Base-by-base conservation (phyloP, 2,329 filamentous ascomycete species). In the Phaeosphaeriaceae sp. region DNA sequence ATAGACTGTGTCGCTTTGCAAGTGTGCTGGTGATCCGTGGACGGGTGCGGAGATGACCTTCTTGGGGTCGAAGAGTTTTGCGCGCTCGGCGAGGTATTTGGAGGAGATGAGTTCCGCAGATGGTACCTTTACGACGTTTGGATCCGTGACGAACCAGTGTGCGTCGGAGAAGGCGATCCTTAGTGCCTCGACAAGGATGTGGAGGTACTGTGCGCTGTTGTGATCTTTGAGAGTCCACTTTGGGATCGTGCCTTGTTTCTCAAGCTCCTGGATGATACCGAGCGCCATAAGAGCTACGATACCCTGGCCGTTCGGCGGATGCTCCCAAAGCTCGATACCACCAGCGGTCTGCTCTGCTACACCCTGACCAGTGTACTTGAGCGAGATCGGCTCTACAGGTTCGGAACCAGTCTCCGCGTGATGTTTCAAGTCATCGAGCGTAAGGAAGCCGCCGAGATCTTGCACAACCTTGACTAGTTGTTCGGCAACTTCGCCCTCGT, bases 271-370 rank as follows among this genome's bases (percentile, higher is more conserved):
- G 50, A 99, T 83, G 65, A 98, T 97, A 1, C 95, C 95, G 0
- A 99, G 83, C 0, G 95, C 92, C 90, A 98, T 97, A 30, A 98
- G 82, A 0, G 95, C 95, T 1, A 98, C 92, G 64, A 98, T 94
- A 1, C 95, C 95, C 79, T 98, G 95, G 0, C 95, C 94, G 70
- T 98, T 98, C 9, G 95, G 95, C 35, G 94, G 94, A 74, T 98
- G 94, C 74, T 99, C 95, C 94, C 94, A 98, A 0, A 99, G 82
- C 72, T 97, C 89, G 44, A 97, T 85, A 10, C 88, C 88, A 13
- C 83, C 81, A 23, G 76, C 69, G 42, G 84, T 82, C 0, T 75
- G 79, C 53, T 84, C 78, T 1, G 75, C 81, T 22, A 88, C 81
- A 19, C 83, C 82, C 69, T 93, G 90, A 9, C 91, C 90, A 0